Conservation (phyloP, 1,139 yeast species). For the Entelexis paramagnoliae region DNA sequence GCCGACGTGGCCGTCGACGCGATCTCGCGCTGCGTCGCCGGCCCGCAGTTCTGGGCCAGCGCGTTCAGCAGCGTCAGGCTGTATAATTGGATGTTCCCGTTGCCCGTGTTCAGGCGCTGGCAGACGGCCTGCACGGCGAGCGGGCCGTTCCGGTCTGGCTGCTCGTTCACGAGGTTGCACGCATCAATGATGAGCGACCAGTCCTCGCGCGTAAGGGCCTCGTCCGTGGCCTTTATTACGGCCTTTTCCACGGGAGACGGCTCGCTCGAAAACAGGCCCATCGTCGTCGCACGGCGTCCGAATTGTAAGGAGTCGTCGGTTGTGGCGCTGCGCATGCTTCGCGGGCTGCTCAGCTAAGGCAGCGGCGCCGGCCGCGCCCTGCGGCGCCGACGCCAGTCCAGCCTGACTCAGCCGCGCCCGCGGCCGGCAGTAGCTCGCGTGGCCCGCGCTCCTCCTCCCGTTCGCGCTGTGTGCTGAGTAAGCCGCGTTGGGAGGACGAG, state of each 20-base stretch:
- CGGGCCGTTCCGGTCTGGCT: constrained; percentile 56
- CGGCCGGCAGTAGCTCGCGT: too few relatives aligned
- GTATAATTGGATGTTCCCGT: constrained; percentile 74
- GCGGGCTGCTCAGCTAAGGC: not conserved
- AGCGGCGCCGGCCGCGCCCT: not conserved
- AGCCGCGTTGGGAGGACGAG: too few relatives aligned
- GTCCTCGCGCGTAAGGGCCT: constrained; percentile 69
- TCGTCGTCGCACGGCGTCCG: too few relatives aligned
- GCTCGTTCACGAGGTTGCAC: constrained; percentile 64
- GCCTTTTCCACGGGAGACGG: constrained; percentile 16
- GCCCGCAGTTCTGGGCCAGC: constrained; percentile 88
- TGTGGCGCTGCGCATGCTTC: not conserved
- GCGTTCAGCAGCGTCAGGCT: constrained; percentile 62
- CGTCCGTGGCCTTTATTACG: constrained; percentile 60
- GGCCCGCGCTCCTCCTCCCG: too few relatives aligned
- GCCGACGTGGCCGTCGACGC: constrained; percentile 40
- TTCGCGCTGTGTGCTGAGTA: too few relatives aligned
- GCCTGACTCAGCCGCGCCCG: too few relatives aligned
- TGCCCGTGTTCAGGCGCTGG: constrained; percentile 46
- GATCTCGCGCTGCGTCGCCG: constrained; percentile 70
- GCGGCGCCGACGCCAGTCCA: too few relatives aligned
- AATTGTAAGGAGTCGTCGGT: not conserved
- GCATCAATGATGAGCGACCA: constrained; percentile 77
- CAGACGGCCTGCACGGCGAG: constrained; percentile 45
- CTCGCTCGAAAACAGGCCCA: constrained; percentile 19